phyloP scores from a whole-genome alignment of 306 rosid genomes.

The Comarum palustre region DNA sequence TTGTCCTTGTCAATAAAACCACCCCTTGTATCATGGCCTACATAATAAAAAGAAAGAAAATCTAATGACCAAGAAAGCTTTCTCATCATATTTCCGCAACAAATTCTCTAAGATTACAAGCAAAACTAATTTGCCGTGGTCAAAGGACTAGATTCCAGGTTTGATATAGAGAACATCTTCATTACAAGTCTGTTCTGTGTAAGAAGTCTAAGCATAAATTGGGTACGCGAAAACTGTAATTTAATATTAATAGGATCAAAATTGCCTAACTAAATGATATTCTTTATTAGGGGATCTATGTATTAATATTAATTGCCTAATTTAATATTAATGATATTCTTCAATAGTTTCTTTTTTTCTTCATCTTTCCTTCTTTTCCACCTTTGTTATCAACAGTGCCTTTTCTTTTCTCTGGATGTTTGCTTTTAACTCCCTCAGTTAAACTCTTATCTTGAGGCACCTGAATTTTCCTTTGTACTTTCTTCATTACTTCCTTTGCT shows the following conservation, averaged over 20 bases:
- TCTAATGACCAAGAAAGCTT: not conserved
- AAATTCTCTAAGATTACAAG: conserved; percentile 9
- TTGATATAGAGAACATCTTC: conserved; percentile 2
- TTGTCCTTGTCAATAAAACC: too few relatives aligned
- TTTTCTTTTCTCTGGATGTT: conserved; percentile 21
- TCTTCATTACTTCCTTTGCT: conserved; percentile 23
- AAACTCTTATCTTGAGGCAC: conserved; percentile 25
- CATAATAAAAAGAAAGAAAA: not conserved
- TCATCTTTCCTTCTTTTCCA: conserved; percentile 4
- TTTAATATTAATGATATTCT: too few relatives aligned
- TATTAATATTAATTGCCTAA: too few relatives aligned
- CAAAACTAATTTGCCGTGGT: conserved; percentile 10
- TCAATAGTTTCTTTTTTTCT: conserved; percentile 20
- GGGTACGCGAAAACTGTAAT: conserved; percentile 5
- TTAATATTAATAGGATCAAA: not conserved
- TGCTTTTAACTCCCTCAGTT: conserved; percentile 21
- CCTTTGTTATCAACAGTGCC: conserved; percentile 11
- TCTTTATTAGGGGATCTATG: too few relatives aligned
- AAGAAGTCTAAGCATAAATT: conserved; percentile 9
- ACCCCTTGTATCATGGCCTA: not conserved
- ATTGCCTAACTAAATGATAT: too few relatives aligned
- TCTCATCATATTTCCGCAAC: not conserved
- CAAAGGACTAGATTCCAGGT: conserved; percentile 3
- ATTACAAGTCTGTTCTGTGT: not conserved
- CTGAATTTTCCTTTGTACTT: conserved; percentile 35